Evolutionary conservation across 441 rosid species (phyloP).

Genomic region (Brassica balearica): DNA sequence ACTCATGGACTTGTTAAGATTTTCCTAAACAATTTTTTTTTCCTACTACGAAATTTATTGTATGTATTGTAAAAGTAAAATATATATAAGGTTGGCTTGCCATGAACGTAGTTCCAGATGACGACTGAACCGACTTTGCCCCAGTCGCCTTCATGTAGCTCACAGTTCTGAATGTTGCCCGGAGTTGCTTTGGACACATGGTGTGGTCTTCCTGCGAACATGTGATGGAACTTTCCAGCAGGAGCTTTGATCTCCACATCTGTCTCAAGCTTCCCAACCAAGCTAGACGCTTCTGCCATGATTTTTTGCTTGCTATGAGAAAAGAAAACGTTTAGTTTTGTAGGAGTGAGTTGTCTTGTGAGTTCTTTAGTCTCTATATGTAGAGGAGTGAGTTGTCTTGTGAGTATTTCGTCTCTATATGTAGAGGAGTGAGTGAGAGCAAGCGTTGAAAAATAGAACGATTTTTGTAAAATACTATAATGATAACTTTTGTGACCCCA

Average conservation of each 20-base stretch:
- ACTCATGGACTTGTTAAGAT: no score
- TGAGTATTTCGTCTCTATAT: neutral
- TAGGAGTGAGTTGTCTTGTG: constrained; percentile 20
- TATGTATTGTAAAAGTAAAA: neutral
- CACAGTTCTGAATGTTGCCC: neutral
- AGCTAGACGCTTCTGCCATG: constrained; percentile 13
- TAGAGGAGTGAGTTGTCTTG: constrained; percentile 5
- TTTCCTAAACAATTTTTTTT: no score
- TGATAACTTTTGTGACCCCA: neutral
- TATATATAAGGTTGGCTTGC: neutral
- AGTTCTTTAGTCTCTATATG: constrained; percentile 22
- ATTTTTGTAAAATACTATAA: neutral
- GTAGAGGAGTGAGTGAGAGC: neutral
- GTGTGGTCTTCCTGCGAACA: constrained; percentile 21
- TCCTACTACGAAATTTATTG: no score
- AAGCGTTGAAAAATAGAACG: neutral
- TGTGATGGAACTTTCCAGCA: constrained; percentile 37
- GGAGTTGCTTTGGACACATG: constrained; percentile 39
- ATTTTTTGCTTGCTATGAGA: neutral
- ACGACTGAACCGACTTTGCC: constrained; percentile 32
- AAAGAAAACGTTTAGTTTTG: neutral
- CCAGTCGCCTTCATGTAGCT: constrained; percentile 16
- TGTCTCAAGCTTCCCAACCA: constrained; percentile 41
- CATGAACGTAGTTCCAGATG: constrained; percentile 32
- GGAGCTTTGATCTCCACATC: constrained; percentile 41